phyloP scores from a whole-genome alignment of 192 early-diverging fungal species.

The Coemansia sp. region DNA sequence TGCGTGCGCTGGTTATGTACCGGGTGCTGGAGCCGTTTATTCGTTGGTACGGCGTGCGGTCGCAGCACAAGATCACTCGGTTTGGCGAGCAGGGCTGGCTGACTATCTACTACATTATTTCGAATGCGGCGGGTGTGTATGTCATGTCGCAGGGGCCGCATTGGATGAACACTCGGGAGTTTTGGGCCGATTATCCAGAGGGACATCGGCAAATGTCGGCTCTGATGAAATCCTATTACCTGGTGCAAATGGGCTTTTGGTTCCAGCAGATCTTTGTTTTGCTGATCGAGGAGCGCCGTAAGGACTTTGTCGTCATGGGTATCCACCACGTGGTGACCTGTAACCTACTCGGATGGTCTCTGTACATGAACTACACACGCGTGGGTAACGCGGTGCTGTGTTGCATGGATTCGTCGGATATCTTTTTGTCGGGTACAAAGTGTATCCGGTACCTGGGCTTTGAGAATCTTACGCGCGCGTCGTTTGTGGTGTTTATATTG shows the following conservation, averaged over 20 bases:
- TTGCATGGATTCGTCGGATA: slow-evolving; percentile 76
- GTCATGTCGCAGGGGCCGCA: slow-evolving; percentile 65
- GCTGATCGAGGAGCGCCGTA: slow-evolving; percentile 68
- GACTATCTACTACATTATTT: slow-evolving; percentile 60
- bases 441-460: slow-evolving; percentile 68
- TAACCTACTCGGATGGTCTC: slow-evolving; percentile 59
- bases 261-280: slow-evolving; percentile 74
- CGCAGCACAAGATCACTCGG: slow-evolving; percentile 44
- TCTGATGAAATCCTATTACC: slow-evolving; percentile 67
- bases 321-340: slow-evolving; percentile 76
- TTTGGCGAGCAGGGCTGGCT: slow-evolving; percentile 74
- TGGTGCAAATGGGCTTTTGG: slow-evolving; percentile 75
- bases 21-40: slow-evolving; percentile 36
- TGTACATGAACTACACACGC: slow-evolving; percentile 66
- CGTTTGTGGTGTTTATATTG: slow-evolving; percentile 65
- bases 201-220: slow-evolving; percentile 54
- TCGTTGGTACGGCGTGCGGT: slow-evolving; percentile 28
- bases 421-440: slow-evolving; percentile 74
- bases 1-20: slow-evolving; percentile 52
- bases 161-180: slow-evolving; percentile 68
- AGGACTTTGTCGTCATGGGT: slow-evolving; percentile 68
- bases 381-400: slow-evolving; percentile 77
- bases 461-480: slow-evolving; percentile 52
- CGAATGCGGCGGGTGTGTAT: slow-evolving; percentile 61
- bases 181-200: slow-evolving; percentile 67